Percentiles rank a stretch among this genome's conserved stretches.
phyloP scores from a whole-genome alignment of 1,139 yeast species.

The Kodamaea ohmeri region DNA sequence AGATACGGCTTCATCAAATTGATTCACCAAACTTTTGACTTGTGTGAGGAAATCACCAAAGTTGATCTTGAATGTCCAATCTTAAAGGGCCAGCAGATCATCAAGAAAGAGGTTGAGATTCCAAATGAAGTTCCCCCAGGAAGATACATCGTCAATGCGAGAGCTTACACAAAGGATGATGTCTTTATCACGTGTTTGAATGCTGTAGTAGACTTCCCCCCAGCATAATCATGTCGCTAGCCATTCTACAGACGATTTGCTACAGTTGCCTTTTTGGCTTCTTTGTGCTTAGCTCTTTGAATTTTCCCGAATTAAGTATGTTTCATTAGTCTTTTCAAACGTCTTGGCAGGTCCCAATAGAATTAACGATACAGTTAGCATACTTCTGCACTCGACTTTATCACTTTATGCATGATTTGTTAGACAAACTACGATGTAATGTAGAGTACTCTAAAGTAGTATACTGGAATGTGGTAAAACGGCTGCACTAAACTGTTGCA shows the following conservation, averaged over 20 bases:
- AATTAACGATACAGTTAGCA: not conserved
- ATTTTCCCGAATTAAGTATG: too few species aligned
- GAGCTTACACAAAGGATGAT: constrained; percentile 84
- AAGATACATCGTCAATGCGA: constrained; percentile 76
- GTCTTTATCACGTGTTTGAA: constrained; percentile 79
- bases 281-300: too few species aligned
- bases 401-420: too few species aligned
- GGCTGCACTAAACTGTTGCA: too few species aligned
- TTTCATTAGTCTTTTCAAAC: not conserved
- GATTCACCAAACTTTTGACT: constrained; percentile 80
- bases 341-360: not conserved
- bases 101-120: constrained; percentile 71
- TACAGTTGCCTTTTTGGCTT: too few species aligned
- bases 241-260: not conserved
- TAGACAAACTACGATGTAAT: not conserved
- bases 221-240: constrained; percentile 15
- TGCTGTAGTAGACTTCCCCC: constrained; percentile 69
- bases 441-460: too few species aligned
- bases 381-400: not conserved
- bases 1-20: constrained; percentile 87
- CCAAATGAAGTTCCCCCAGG: constrained; percentile 98
- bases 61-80: constrained; percentile 85
- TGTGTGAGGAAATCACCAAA: constrained; percentile 82
- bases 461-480: too few species aligned
- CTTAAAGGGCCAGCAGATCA: constrained; percentile 59